These are phyloP conservation scores for Gossypium davidsonii DNA, from an alignment of 441 rosid species.

Conservation along the genomic window DNA sequence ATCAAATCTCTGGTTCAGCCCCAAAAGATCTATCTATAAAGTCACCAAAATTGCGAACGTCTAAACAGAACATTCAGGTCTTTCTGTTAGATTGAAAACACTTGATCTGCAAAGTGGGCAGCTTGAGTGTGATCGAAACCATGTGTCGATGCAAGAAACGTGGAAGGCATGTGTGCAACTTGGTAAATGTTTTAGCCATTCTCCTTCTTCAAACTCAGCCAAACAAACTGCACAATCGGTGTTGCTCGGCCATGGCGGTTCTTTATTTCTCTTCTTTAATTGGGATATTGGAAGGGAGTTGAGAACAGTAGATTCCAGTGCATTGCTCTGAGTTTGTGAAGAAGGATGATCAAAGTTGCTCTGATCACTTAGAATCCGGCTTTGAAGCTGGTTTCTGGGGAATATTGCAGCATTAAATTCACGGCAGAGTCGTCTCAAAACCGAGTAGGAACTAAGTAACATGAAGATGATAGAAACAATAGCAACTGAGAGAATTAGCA, in stretches of 20 bases:
- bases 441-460: constrained; percentile 17
- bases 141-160: constrained; percentile 45
- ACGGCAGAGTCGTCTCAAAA: constrained; percentile 13
- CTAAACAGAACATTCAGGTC: constrained; percentile 13
- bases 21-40: constrained; percentile 19
- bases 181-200: constrained; percentile 44
- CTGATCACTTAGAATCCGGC: constrained; percentile 11
- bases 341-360: constrained; percentile 11
- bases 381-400: constrained; percentile 8
- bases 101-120: constrained; percentile 55
- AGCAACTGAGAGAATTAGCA: constrained; percentile 12
- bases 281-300: constrained; percentile 25
- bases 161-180: constrained; percentile 56
- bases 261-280: constrained; percentile 19
- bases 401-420: background rate
- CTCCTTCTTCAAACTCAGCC: constrained; percentile 55
- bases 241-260: background rate
- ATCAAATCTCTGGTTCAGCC: background rate
- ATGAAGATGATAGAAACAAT: constrained; percentile 12
- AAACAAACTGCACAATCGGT: constrained; percentile 58
- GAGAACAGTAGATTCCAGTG: constrained; percentile 23
- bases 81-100: constrained; percentile 3
- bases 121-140: constrained; percentile 55
- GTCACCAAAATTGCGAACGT: constrained; percentile 11
- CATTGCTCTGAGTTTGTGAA: constrained; percentile 22